Evolutionary conservation across 2,329 filamentous ascomycete genomes (phyloP), one percentile per base, ranked within the genome.

Genomic region (Ophiocordyceps camponoti-rufipedis): DNA sequence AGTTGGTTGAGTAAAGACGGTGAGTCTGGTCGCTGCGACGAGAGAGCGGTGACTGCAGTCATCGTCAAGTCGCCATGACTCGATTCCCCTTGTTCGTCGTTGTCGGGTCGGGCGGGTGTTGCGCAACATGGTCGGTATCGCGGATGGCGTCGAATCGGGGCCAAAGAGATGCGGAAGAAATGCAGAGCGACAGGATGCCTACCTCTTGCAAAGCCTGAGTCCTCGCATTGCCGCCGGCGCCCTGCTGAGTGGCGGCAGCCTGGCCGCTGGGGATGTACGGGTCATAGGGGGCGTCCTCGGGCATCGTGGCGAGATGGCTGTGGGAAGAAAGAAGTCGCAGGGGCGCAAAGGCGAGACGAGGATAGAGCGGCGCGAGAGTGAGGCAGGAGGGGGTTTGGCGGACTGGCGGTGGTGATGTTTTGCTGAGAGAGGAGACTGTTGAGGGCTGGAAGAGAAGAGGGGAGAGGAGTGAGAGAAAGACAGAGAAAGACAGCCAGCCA

Each of bases 251-350:
- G 45, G 54, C 63, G 45, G 54, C 63, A 50, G 66, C 63, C 64
- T 72, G 71, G 64, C 78, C 78, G 61, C 75, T 77, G 59, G 85
- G 85, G 64, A 89, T 88, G 68, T 91, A 93, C 51, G 85, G 85
- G 67, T 93, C 85, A 66, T 93, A 93, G 54, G 85, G 85, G 60
- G 72, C 66, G 48, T 74, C 69, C 53, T 65, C 66, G 54, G 72
- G 65, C 72, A 76, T 76, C 55, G 52, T 65, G 55, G 45, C 44
- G 48, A 38, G 19, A 18, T 39, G n/a, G 35, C 35, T 39, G 6
- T 39, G 16, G n/a, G 43, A 41, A 48, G 43, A 44, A 41, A 48
- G 45, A 16, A 28, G 8, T n/a, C 18, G 16, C 18, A 29, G 14
- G 19, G 40, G 11, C n/a, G 19, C 19, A 19, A 28, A 19, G 8